Evolutionary conservation across 352 stramenopile genomes (phyloP), one percentile per base, ranked within the genome.

Genomic region (Nothophytophthora sp.): DNA sequence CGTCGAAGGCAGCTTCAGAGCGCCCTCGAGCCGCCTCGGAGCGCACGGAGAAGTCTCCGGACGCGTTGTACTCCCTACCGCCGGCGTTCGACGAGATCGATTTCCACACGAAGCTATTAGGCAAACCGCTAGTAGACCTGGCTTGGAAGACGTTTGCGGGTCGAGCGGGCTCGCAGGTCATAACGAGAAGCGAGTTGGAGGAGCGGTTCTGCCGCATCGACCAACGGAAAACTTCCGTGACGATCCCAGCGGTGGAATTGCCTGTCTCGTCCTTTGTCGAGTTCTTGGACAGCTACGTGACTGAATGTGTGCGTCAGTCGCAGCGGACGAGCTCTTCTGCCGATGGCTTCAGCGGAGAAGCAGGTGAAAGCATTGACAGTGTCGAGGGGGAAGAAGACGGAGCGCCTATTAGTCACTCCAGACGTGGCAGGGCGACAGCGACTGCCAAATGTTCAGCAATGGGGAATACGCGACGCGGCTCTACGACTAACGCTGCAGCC

Each of bases 281-380:
- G 28, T 92, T 90, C 45, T 22, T 92, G 19, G 55, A 67, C 22
- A 67, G 55, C 4, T 89, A 88, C 38, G 64, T 89, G 10, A 57
- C 57, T 18, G 41, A 66, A 12, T 78, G 76, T 24, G 73, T 90
- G 13, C 55, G 40, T 28, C 58, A 55, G 7, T 34, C 35, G 10
- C 55, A 71, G 25, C 39, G 30, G 38, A 52, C 22, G 8, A 33
- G 32, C 18, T 29, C n/a, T 38, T 6, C 6, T 13, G 16, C 9
- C 13, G 40, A 43, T 19, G 45, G 46, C n/a, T n/a, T n/a, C 1
- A 23, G 44, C 9, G 15, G 12, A 10, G 50, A 57, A 23, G 4
- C 16, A 15, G 32, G 24, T 22, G 33, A 45, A 28, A 6, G 32
- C 29, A 35, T 24, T 25, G 33, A 15, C 15, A 55, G 15, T 22